Evolutionary conservation across 768 basidiomycete genomes (phyloP), one percentile per base, ranked within the genome.

Genomic region (Epithele typhae): DNA sequence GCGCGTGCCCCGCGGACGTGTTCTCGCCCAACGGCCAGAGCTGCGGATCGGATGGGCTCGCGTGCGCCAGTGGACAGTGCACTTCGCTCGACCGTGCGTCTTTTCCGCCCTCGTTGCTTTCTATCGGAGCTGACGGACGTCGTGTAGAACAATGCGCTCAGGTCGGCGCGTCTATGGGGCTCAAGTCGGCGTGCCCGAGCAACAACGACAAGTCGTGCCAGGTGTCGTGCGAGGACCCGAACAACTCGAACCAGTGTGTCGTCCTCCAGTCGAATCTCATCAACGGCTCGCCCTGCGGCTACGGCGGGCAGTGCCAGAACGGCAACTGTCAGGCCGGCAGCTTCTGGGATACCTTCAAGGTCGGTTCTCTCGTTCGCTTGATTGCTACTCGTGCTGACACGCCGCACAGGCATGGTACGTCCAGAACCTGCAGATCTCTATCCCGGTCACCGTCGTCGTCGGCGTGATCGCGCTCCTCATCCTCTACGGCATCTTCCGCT

Each of bases 231-330:
- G 76, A 82, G 60, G 83, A 87, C 66, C 91, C 91, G 4, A 72
- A 51, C 14, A 63, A 64, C 12, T 43, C 75, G 12, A 75, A 78
- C 49, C 74, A 75, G 54, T 94, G 92, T 63, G 65, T 91, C 18
- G 66, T 82, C 33, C 69, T 93, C 39, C 81, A 84, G 45, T 77
- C 87, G 3, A 63, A 77, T 36, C 78, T 92, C 40, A 71, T 88
- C 44, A 85, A 91, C 61, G 92, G 91, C 19, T 89, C 87, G 24
- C 81, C 87, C 12, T 94, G 91, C 64, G 89, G 89, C 5, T 87
- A 78, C 58, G 87, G 83, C 25, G 90, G 88, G 19, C 72, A 73
- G 45, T 92, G 91, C 59, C 52, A 64, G 15, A 67, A 71, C 45
- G 81, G 84, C 24, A 73, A 65, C 18, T 93, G 90, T 61, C 66